These are phyloP conservation scores for Yamadazyma siamensis DNA, from an alignment of 1,139 yeast species.

Conservation along the genomic window DNA sequence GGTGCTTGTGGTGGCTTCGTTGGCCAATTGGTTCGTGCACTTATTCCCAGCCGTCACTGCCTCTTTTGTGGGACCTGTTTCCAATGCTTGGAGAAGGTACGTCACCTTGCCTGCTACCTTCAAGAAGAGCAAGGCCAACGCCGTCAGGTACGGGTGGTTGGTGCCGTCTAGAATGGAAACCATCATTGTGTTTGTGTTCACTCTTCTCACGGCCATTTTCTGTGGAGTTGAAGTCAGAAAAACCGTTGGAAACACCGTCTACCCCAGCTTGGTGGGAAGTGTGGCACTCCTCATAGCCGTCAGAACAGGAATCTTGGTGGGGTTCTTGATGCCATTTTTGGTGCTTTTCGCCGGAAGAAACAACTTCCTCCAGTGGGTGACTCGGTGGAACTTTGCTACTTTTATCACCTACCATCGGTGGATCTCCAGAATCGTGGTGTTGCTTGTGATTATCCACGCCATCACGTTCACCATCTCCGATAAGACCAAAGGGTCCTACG, in stretches of 20 bases:
- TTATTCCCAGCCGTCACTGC: constrained; percentile 26
- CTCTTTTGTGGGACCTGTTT: constrained; percentile 21
- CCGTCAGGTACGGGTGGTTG: constrained; percentile 17
- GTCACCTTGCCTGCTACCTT: constrained; percentile 32
- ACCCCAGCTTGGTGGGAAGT: constrained; percentile 9
- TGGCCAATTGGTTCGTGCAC: constrained; percentile 43
- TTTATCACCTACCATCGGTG: constrained; percentile 30
- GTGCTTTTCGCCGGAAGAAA: constrained; percentile 32
- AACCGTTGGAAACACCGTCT: constrained; percentile 21
- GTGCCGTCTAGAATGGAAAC: constrained; percentile 30
- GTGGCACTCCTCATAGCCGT: constrained; percentile 21
- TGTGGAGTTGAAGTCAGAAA: constrained; percentile 20
- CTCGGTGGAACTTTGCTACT: constrained; percentile 30
- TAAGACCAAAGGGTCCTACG: constrained; percentile 14
- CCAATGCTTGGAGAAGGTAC: constrained; percentile 28
- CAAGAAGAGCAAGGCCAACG: constrained; percentile 22
- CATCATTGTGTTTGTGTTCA: constrained; percentile 33
- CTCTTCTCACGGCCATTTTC: constrained; percentile 42
- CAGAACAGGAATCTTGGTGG: constrained; percentile 28
- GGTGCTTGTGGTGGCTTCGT: constrained; percentile 37
- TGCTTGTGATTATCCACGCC: constrained; percentile 23
- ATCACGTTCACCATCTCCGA: constrained; percentile 19
- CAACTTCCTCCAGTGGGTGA: constrained; percentile 29
- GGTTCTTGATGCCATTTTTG: constrained; percentile 22
- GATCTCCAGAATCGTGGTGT: constrained; percentile 23